These are phyloP conservation scores for Pyricularia pennisetigena DNA, from an alignment of 2,329 filamentous ascomycete species.

Conservation along the genomic window DNA sequence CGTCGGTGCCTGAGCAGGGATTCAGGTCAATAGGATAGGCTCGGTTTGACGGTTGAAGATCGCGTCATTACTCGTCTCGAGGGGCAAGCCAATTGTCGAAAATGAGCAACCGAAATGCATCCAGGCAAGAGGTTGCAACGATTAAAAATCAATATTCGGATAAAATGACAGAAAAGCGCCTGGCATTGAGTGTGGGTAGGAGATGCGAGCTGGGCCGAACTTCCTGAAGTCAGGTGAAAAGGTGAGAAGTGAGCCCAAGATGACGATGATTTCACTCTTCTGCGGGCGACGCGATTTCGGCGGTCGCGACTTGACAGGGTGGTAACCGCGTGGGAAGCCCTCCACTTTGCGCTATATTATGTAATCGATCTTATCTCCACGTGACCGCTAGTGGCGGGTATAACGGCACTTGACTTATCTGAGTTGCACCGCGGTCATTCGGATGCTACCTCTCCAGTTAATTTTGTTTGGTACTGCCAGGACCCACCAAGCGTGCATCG, in stretches of 20 bases:
- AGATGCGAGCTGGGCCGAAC: neutral
- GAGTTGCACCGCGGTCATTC: neutral
- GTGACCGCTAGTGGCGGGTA: neutral
- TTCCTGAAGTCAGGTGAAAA: neutral
- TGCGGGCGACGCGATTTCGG: neutral
- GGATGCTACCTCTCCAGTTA: neutral
- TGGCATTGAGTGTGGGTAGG: neutral
- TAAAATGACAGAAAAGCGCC: neutral
- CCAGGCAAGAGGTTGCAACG: neutral
- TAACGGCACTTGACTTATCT: neutral
- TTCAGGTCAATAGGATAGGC: neutral
- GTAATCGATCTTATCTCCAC: neutral
- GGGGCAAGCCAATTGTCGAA: neutral
- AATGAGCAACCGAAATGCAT: neutral
- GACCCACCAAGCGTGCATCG: neutral
- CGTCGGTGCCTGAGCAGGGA: neutral
- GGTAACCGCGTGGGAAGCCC: neutral
- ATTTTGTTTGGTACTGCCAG: neutral
- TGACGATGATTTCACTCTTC: conserved; percentile 1
- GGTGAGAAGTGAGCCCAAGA: neutral
- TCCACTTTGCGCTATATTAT: neutral
- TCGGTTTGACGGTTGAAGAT: neutral
- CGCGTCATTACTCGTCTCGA: neutral
- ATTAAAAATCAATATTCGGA: neutral
- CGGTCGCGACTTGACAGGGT: neutral